Percentiles rank a stretch among this genome's conserved stretches.
Conservation (phyloP, 2,329 filamentous ascomycete species). For the Dothidotthia symphoricarpi region DNA sequence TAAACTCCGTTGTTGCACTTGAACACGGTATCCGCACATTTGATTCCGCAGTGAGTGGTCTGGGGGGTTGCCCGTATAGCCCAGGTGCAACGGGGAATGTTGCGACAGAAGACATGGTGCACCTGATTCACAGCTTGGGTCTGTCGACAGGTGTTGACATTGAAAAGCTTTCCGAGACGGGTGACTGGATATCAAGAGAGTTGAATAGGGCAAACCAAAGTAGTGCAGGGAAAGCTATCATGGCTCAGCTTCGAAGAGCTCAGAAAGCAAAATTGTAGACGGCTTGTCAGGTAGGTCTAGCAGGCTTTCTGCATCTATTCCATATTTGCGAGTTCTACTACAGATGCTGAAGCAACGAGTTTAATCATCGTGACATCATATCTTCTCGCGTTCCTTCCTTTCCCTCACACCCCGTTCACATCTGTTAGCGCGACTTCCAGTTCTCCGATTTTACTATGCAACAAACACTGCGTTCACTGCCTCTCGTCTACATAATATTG, state of each 20-base stretch:
- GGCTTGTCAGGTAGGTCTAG: no score
- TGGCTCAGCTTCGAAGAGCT: constrained; percentile 31
- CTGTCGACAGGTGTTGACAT: constrained; percentile 67
- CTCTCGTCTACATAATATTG: no score
- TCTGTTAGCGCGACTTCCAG: no score
- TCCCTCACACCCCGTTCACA: no score
- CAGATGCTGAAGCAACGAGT: no score
- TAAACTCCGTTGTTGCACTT: constrained; percentile 74
- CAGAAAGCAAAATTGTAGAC: no score
- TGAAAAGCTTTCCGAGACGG: constrained; percentile 36
- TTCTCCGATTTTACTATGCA: no score
- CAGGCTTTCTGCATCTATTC: no score
- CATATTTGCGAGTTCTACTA: no score
- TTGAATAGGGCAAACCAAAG: constrained; percentile 40
- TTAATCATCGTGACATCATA: no score
- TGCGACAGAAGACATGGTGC: constrained; percentile 79
- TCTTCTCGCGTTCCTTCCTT: no score
- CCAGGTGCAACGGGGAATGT: constrained; percentile 86
- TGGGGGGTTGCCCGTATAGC: constrained; percentile 82
- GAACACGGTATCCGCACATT: constrained; percentile 77
- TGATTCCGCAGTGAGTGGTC: constrained; percentile 74
- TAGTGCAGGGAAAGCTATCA: constrained; percentile 40
- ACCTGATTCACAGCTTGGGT: constrained; percentile 70
- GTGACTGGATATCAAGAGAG: constrained; percentile 42
- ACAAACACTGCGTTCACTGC: no score